These are phyloP conservation scores for Sugiyamaella qingdaonensis DNA, from an alignment of 805 yeast genomes.

Conservation along the genomic window DNA sequence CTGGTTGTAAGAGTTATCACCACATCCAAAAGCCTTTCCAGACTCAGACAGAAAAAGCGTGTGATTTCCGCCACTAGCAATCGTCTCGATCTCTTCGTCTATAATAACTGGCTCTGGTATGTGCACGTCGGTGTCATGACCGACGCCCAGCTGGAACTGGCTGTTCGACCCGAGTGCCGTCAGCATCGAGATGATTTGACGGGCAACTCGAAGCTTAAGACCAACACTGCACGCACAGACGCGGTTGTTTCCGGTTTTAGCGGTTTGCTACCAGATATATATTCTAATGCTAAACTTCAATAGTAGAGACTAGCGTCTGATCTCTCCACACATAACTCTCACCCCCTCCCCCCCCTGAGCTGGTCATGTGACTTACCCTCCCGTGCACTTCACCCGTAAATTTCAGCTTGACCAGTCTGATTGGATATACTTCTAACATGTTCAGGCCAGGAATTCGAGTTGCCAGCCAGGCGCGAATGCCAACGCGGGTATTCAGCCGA, in stretches of 20 bases:
- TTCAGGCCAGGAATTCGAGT: constrained; percentile 4
- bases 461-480: constrained; percentile 2
- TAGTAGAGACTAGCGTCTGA: no score
- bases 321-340: no score
- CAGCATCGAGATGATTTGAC: not conserved
- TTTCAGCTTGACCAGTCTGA: not conserved
- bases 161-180: constrained; percentile 79
- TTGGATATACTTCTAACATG: constrained; percentile 2
- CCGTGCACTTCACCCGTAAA: not conserved
- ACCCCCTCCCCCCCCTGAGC: not conserved
- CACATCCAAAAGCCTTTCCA: constrained; percentile 56
- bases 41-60: constrained; percentile 53
- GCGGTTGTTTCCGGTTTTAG: no score
- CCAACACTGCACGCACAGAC: no score
- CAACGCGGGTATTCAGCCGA: constrained; percentile 11
- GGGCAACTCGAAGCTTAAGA: no score
- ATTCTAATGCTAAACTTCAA: no score
- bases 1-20: constrained; percentile 57
- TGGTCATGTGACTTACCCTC: not conserved
- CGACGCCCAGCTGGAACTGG: constrained; percentile 63
- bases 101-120: constrained; percentile 26
- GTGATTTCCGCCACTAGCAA: constrained; percentile 86
- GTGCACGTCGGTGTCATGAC: constrained; percentile 47
- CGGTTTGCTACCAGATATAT: no score
- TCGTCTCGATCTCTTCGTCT: constrained; percentile 23